These are phyloP conservation scores for Termitomyces sp. DNA, from an alignment of 768 basidiomycete species.

Conservation along the genomic window DNA sequence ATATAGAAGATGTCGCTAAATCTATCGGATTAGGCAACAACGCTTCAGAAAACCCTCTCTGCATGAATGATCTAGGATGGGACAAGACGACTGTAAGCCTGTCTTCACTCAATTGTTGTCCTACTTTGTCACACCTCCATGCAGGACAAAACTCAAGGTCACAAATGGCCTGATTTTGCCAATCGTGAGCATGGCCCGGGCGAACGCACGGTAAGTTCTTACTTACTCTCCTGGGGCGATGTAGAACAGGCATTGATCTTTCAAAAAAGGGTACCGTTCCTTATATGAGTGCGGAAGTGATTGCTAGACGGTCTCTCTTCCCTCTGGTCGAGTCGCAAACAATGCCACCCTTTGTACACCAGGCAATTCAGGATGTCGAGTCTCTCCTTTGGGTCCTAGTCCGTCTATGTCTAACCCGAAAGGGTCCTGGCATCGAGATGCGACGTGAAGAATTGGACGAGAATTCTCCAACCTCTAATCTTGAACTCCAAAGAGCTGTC, in stretches of 20 bases:
- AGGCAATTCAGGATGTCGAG: conserved; percentile 20
- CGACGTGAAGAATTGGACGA: background rate
- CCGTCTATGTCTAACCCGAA: conserved; percentile 17
- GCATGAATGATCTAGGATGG: background rate
- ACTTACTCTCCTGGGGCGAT: background rate
- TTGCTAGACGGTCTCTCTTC: background rate
- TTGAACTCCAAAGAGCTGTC: background rate
- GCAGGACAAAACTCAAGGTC: background rate
- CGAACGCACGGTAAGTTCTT: background rate
- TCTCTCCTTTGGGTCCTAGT: conserved; percentile 23
- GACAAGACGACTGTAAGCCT: background rate
- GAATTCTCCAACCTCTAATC: background rate
- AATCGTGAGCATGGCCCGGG: no score
- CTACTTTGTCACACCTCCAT: no score
- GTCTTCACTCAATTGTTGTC: background rate
- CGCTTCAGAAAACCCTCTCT: background rate
- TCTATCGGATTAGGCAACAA: background rate
- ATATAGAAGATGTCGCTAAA: background rate
- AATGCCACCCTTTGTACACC: background rate
- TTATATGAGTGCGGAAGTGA: background rate
- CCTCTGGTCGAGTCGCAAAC: no score
- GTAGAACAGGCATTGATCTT: background rate
- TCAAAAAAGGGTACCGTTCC: background rate
- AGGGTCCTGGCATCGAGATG: conserved; percentile 15
- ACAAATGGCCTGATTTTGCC: no score